These are phyloP conservation scores for Naganishia albida DNA, from an alignment of 1,284 basidiomycete genomes.

Conservation along the genomic window DNA sequence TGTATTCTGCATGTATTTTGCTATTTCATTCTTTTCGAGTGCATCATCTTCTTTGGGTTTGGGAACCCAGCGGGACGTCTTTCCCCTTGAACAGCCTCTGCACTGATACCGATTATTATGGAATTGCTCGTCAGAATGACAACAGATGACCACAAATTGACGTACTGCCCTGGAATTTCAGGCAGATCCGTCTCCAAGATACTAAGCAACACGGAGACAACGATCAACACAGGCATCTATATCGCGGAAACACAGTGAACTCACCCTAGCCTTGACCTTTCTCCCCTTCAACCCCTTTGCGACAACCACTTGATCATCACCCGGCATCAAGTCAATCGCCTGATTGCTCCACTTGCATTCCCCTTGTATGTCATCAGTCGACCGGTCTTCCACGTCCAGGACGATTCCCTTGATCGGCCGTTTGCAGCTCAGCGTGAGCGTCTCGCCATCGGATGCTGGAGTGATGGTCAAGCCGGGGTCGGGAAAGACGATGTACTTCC, in stretches of 20 bases:
- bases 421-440: conserved; percentile 62
- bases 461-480: conserved; percentile 61
- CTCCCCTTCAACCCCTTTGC: conserved; percentile 69
- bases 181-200: conserved; percentile 33
- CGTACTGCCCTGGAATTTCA: too few species aligned
- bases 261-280: conserved; percentile 60
- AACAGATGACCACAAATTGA: too few species aligned
- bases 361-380: conserved; percentile 54
- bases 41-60: conserved; percentile 6
- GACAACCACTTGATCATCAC: conserved; percentile 67
- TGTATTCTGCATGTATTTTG: background rate
- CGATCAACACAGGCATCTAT: background rate
- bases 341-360: conserved; percentile 76
- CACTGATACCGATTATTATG: too few species aligned
- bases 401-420: conserved; percentile 82
- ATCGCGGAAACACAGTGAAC: background rate
- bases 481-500: conserved; percentile 84
- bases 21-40: background rate
- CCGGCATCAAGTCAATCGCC: conserved; percentile 80
- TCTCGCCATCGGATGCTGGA: conserved; percentile 62
- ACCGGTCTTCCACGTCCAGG: conserved; percentile 63
- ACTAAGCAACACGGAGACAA: conserved; percentile 11
- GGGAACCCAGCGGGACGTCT: too few species aligned
- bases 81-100: background rate
- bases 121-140: too few species aligned